These are phyloP conservation scores for Apiospora marii DNA, from an alignment of 2,329 filamentous ascomycete species.

Conservation along the genomic window DNA sequence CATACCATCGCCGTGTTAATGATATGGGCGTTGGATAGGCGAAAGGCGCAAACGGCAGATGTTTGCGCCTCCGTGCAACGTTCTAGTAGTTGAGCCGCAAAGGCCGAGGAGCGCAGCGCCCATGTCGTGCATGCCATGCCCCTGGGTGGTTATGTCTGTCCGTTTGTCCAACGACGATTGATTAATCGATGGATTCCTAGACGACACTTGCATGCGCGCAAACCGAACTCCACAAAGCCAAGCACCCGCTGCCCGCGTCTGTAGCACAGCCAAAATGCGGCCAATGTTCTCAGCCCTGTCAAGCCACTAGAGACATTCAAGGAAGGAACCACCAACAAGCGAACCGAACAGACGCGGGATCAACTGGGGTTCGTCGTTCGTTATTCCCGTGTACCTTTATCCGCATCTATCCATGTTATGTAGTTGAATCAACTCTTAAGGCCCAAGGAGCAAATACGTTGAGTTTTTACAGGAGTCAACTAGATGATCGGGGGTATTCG, in stretches of 20 bases:
- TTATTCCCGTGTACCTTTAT: background rate
- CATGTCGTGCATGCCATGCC: conserved; percentile 14
- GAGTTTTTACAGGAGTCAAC: background rate
- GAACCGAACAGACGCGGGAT: background rate
- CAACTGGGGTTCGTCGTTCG: background rate
- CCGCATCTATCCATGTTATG: background rate
- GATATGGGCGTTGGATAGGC: background rate
- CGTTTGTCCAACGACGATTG: background rate
- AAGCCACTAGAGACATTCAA: background rate
- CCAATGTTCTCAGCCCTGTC: conserved; percentile 1
- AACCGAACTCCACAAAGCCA: conserved; percentile 7
- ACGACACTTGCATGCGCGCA: background rate
- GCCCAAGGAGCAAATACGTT: background rate
- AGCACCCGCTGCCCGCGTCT: background rate
- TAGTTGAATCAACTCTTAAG: background rate
- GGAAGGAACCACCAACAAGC: background rate
- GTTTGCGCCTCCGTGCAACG: background rate
- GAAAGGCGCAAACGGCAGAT: background rate
- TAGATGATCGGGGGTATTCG: background rate
- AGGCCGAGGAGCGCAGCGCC: background rate
- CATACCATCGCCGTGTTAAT: background rate
- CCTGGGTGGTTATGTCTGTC: background rate
- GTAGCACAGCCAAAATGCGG: background rate
- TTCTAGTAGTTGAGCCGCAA: conserved; percentile 3
- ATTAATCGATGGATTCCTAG: background rate